phyloP scores from a whole-genome alignment of 2,329 filamentous ascomycete genomes.

The Claviceps sp. region DNA sequence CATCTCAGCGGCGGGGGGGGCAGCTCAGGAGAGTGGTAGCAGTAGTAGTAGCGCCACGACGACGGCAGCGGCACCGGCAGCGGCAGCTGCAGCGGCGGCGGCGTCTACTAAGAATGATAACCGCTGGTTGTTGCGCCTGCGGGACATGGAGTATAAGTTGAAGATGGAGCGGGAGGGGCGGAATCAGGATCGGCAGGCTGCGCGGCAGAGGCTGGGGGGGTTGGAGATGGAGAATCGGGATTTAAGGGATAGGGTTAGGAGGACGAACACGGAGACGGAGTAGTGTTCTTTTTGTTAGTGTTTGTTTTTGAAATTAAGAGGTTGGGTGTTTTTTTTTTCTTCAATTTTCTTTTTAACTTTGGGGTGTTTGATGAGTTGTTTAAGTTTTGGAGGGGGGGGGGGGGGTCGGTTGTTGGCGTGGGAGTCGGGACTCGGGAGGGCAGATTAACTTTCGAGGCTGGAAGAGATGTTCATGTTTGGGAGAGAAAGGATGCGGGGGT shows the following conservation, averaged over 20 bases:
- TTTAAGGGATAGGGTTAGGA: constrained; percentile 47
- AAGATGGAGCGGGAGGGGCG: constrained; percentile 83
- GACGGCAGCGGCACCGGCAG: constrained; percentile 10
- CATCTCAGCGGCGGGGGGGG: neutral
- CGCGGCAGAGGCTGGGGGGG: constrained; percentile 65
- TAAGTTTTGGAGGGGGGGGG: too few relatives aligned
- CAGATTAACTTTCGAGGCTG: too few relatives aligned
- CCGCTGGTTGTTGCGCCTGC: constrained; percentile 71
- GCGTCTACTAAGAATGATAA: constrained; percentile 37
- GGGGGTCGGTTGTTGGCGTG: too few relatives aligned
- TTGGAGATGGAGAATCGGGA: constrained; percentile 62
- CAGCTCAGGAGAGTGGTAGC: neutral
- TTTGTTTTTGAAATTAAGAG: neutral
- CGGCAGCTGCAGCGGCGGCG: neutral
- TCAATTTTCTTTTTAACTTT: neutral
- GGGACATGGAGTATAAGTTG: constrained; percentile 76
- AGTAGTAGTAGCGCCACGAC: neutral
- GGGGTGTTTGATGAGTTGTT: too few relatives aligned
- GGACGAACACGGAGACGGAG: constrained; percentile 11
- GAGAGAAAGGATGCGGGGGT: too few relatives aligned
- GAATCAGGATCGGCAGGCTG: constrained; percentile 71
- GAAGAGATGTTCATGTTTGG: too few relatives aligned
- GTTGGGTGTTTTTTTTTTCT: neutral
- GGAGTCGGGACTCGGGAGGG: too few relatives aligned
- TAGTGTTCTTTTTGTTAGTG: neutral